Conservation (phyloP, 169 alveolate species). For the Babesia caballi region DNA sequence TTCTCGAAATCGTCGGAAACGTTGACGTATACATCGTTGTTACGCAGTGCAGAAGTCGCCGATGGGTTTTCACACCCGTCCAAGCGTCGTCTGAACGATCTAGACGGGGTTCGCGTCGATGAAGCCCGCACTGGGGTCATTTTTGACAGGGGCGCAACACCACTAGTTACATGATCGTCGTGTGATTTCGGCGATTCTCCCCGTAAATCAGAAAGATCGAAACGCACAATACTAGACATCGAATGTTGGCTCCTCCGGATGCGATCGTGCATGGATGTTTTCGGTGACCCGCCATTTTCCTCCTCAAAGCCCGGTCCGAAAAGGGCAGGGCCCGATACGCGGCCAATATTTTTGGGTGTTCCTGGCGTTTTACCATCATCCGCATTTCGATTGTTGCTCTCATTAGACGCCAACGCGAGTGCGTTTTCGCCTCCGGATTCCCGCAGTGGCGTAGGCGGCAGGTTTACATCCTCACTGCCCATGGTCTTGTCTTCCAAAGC, state of each 20-base stretch:
- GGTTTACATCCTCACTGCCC: background rate
- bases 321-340: too few relatives aligned
- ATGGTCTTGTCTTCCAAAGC: background rate
- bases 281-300: background rate
- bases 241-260: background rate
- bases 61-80: background rate
- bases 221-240: background rate
- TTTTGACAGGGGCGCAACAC: background rate
- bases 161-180: background rate
- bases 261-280: slow-evolving; percentile 2
- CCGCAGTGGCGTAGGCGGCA: background rate
- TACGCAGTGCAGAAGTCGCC: background rate
- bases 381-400: background rate
- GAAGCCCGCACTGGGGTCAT: background rate
- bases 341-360: slow-evolving; percentile 4
- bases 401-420: background rate
- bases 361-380: background rate
- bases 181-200: background rate
- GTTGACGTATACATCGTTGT: slow-evolving; percentile 31
- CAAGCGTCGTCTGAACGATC: background rate
- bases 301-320: background rate
- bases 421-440: background rate
- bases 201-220: background rate
- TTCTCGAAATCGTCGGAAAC: slow-evolving; percentile 33
- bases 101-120: background rate